Base-by-base conservation (phyloP, 768 basidiomycete genomes). In the Butyriboletus loyo region DNA sequence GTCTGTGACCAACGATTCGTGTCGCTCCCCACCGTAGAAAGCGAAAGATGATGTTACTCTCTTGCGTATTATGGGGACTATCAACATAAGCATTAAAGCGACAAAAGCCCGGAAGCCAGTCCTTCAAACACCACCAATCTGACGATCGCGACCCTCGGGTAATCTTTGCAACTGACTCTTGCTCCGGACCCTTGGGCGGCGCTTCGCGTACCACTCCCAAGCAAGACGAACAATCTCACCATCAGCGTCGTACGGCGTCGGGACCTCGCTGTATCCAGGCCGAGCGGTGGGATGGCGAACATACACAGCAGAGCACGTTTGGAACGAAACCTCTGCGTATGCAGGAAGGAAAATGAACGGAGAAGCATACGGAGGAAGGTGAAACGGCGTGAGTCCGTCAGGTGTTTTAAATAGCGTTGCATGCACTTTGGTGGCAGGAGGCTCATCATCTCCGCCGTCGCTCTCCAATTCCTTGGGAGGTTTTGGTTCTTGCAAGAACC, bases 241-340 rank as follows among this genome's bases (percentile, higher is more conserved):
- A 63, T 97, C 95, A 0, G 97, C 94, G 56, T 95, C 92, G 69
- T 89, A 98, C 3, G 97, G 97, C 5, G 90, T 91, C 7, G 96
- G 92, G 34, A 99, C 88, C 70, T 99, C 97, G 15, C 88, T 91
- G 72, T 96, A 94, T 7, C 90, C 90, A 0, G 94, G 92, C n/a
- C 93, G 84, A 0, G 96, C 97, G 0, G 95, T 97, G 8, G 97
- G 97, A 63, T 98, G 93, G 34, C 97, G 89, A 30, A 98, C 83
- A 67, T 96, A 98, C 46, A 98, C 77, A 14, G 86, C 87, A 2
- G 94, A 92, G 70, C 96, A 98, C 10, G 93, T 92, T 42, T 80
- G 65, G 77, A 89, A 98, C 51, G 86, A 89, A 13, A 85, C 82
- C 60, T 95, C 90, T 47, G 93, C 80, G 68, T 93, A 95, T 0